Evolutionary conservation across 225 moss, liverwort and hornwort genomes (phyloP), one percentile per base, ranked within the genome.

Genomic region (Climacium dendroides): DNA sequence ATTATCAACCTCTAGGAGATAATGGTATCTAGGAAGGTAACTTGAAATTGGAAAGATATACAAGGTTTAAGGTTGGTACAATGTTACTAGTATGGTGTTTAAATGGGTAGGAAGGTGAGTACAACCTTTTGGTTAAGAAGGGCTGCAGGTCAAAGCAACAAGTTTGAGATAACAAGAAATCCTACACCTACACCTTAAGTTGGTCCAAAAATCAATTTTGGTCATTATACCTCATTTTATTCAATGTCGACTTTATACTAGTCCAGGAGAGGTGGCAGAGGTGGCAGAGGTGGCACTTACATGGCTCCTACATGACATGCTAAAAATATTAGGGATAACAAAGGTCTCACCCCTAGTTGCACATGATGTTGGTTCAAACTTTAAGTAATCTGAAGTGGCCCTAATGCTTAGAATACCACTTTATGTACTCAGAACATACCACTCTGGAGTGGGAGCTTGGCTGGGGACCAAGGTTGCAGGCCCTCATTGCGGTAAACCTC

Each of bases 391-490:
- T 32, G 5, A 52, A 35, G 52, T 75, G 14, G 3, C 6, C 20
- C 7, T 32, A 18, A 18, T 47, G 2, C 47, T 73, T 48, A 74
- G 0, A 15, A n/a, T 54, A 76, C 15, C 24, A n/a, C 23, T 76
- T 15, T 9, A n/a, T 76, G 24, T 5, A n/a, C 9, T 54, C 0
- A 0, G 0, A n/a, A 77, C 54, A 0, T 54, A 77, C 76, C 76
- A 85, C 93, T 93, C 15, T 23, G 86, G 7, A 89, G 74, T 50
- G 94, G 94, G 17, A 90, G 88, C 82, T 90, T 94, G 4, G 91
- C 64, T 69, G 62, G 59, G 43, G 84, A 89, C 94, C 94, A 94
- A 15, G 91, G 86, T 32, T 88, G 89, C 86, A 94, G 59, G 80
- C 91, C 93, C 79, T 94, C 91, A 5, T 69, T 84, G 22, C 65